Conservation (phyloP, 106 monocot genomes). For the Dioscorea dumetorum region DNA sequence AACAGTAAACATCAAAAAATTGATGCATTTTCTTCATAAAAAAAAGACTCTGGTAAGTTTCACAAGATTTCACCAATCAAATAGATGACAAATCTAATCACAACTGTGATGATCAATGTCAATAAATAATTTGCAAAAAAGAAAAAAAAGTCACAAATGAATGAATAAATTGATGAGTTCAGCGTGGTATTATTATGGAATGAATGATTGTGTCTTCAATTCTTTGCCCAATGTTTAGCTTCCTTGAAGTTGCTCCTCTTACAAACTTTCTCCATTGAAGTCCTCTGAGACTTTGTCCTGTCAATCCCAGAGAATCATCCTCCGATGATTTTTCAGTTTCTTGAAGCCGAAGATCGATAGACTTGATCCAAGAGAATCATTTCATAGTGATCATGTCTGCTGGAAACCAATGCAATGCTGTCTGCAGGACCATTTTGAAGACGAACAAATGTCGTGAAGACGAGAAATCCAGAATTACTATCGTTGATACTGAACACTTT, state of each 20-base stretch:
- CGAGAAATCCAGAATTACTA: conserved; percentile 14
- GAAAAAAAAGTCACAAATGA: too few species aligned
- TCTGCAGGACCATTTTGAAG: conserved; percentile 46
- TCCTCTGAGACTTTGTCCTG: conserved; percentile 11
- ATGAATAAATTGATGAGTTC: too few species aligned
- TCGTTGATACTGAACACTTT: conserved; percentile 11
- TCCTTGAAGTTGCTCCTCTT: conserved; percentile 28
- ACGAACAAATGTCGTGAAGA: conserved; percentile 19
- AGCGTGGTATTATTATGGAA: too few species aligned
- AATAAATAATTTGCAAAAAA: too few species aligned
- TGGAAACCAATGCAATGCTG: conserved; percentile 30
- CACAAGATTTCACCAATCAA: too few species aligned
- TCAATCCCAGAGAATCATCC: conserved; percentile 33
- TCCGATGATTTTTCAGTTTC: conserved; percentile 22
- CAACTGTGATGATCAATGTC: too few species aligned
- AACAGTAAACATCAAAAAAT: too few species aligned
- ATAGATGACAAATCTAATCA: too few species aligned
- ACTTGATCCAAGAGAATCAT: conserved; percentile 29
- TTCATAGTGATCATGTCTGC: conserved; percentile 3
- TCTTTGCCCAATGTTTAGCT: conserved; percentile 25
- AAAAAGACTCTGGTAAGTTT: too few species aligned
- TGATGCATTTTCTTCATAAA: too few species aligned
- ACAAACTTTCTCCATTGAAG: conserved; percentile 23
- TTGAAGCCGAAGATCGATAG: conserved; percentile 19
- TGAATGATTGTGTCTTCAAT: not conserved